Conservation (phyloP, 495 filamentous ascomycete genomes). For the Clavariopsis aquatica region DNA sequence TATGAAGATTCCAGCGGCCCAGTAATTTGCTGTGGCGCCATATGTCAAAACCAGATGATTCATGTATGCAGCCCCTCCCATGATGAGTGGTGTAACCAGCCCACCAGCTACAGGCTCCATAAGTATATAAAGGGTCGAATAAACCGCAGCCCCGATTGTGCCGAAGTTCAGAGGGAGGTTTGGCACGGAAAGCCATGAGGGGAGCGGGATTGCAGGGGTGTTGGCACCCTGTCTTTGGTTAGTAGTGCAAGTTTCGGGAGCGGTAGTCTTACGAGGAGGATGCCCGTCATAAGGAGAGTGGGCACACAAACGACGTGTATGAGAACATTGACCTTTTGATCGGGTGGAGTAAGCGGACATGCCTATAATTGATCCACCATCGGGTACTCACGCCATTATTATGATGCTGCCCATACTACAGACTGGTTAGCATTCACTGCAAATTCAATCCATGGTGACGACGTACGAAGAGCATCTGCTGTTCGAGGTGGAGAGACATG, state of each 20-base stretch:
- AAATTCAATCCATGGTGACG: neutral
- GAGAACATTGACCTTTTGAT: constrained; percentile 67
- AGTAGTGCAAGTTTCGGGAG: neutral
- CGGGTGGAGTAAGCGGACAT: constrained; percentile 13
- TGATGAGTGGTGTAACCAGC: constrained; percentile 68
- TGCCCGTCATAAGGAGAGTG: constrained; percentile 72
- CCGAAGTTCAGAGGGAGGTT: constrained; percentile 81
- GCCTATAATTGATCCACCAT: neutral
- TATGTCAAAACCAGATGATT: constrained; percentile 74
- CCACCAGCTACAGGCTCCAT: constrained; percentile 90
- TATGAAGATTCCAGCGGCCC: constrained; percentile 66
- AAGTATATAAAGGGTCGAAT: constrained; percentile 80
- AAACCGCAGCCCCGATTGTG: constrained; percentile 70
- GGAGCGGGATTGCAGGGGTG: constrained; percentile 68
- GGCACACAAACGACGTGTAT: constrained; percentile 94
- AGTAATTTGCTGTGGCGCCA: constrained; percentile 66
- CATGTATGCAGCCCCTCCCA: constrained; percentile 67
- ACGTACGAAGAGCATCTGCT: constrained; percentile 76
- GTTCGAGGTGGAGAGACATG: constrained; percentile 78
- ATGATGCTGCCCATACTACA: constrained; percentile 93
- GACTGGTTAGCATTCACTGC: constrained; percentile 35
- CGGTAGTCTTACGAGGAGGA: constrained; percentile 68
- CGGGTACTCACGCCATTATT: constrained; percentile 64
- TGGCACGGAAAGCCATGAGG: constrained; percentile 66
- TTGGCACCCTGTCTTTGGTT: constrained; percentile 65